phyloP scores from a whole-genome alignment of 2,329 filamentous ascomycete genomes.

The Botrytis pseudocinerea region DNA sequence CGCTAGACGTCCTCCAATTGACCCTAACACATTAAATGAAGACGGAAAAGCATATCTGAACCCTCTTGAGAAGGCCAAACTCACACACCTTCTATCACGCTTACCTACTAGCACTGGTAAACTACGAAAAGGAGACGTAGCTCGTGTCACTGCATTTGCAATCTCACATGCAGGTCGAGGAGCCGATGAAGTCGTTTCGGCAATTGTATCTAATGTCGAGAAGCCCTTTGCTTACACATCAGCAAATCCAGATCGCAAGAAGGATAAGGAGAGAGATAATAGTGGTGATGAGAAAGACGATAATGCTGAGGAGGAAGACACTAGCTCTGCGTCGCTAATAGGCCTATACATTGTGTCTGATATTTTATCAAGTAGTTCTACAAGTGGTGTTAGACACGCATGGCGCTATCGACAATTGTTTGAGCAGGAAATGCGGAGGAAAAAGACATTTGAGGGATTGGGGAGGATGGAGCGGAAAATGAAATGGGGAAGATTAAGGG shows the following conservation, averaged over 20 bases:
- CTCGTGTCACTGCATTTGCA: slow-evolving; percentile 82
- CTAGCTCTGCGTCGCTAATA: slow-evolving; percentile 72
- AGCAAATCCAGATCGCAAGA: slow-evolving; percentile 61
- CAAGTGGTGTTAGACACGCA: slow-evolving; percentile 62
- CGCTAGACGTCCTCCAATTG: slow-evolving; percentile 45
- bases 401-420: slow-evolving; percentile 70
- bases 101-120: slow-evolving; percentile 74
- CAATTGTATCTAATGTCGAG: slow-evolving; percentile 80
- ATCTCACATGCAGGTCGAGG: slow-evolving; percentile 83
- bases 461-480: slow-evolving; percentile 62
- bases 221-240: slow-evolving; percentile 72
- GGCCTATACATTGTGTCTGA: slow-evolving; percentile 77
- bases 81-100: slow-evolving; percentile 80
- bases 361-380: slow-evolving; percentile 64
- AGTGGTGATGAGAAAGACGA: slow-evolving; percentile 46
- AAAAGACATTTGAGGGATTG: slow-evolving; percentile 62
- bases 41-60: slow-evolving; percentile 63
- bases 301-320: slow-evolving; percentile 56
- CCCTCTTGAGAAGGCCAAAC: slow-evolving; percentile 78
- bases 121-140: slow-evolving; percentile 81
- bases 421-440: slow-evolving; percentile 58
- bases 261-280: slow-evolving; percentile 39
- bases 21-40: slow-evolving; percentile 35
- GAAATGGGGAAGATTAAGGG: slow-evolving; percentile 65
- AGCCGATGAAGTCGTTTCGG: slow-evolving; percentile 86